Evolutionary conservation across 768 basidiomycete genomes (phyloP).

Genomic region (Termitomyces sp.): DNA sequence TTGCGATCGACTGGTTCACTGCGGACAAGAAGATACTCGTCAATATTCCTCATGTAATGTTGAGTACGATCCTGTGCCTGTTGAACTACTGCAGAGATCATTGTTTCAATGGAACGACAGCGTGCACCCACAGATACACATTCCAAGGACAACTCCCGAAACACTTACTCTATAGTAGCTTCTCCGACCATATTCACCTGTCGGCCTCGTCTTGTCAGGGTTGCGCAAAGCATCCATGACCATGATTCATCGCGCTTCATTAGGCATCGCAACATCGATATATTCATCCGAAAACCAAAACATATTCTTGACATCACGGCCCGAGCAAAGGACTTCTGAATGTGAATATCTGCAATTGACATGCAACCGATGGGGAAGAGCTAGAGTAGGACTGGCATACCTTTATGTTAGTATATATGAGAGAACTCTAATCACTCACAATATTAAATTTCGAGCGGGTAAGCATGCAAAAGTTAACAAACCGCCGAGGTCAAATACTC

Average conservation of each 20-base stretch:
- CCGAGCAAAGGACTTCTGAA: neutral
- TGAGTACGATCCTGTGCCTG: neutral
- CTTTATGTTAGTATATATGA: slow-evolving; percentile 31
- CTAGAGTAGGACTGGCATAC: slow-evolving; percentile 14
- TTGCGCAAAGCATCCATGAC: neutral
- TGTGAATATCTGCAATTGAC: too few species aligned
- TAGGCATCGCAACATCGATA: neutral
- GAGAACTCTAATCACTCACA: slow-evolving; percentile 21
- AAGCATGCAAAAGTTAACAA: slow-evolving; percentile 23
- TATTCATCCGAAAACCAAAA: neutral
- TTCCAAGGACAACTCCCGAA: neutral
- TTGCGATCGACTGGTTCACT: neutral
- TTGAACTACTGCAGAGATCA: neutral
- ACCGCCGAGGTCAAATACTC: slow-evolving; percentile 37
- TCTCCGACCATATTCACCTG: neutral
- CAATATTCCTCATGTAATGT: too few species aligned
- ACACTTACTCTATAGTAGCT: neutral
- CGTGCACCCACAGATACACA: neutral
- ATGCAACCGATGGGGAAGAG: too few species aligned
- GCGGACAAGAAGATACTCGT: neutral
- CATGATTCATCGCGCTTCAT: neutral
- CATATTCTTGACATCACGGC: neutral
- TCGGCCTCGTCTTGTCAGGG: too few species aligned
- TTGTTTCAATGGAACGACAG: neutral
- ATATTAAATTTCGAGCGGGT: neutral